Evolutionary conservation across 1,139 yeast species (phyloP).

Genomic region (Suzukiozyma palmioleophila): DNA sequence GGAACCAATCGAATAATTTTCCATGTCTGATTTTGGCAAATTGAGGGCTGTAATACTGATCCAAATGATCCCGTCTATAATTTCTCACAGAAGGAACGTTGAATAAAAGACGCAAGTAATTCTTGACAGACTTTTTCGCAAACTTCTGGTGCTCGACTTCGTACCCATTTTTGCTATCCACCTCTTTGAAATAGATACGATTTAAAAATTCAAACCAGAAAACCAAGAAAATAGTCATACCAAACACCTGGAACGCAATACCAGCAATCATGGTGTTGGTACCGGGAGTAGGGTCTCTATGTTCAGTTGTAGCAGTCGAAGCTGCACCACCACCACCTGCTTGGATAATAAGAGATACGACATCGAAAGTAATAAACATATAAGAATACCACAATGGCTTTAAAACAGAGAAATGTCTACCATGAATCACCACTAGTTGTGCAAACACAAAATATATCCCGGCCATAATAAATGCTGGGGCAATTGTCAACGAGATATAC

Average conservation of each 20-base stretch:
- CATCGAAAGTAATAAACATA: conserved; percentile 63
- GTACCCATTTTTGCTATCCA: conserved; percentile 10
- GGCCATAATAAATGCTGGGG: conserved; percentile 88
- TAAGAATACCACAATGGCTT: conserved; percentile 75
- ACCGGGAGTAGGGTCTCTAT: conserved; percentile 46
- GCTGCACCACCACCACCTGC: conserved; percentile 82
- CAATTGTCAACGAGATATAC: conserved; percentile 66
- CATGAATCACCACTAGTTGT: conserved; percentile 67
- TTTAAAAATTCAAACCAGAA: conserved; percentile 54
- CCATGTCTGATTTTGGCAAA: conserved; percentile 30
- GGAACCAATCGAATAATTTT: conserved; percentile 43
- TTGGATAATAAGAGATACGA: conserved; percentile 67
- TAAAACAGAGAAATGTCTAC: conserved; percentile 55
- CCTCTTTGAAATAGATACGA: conserved; percentile 37
- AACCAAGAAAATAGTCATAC: conserved; percentile 61
- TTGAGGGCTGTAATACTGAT: conserved; percentile 32
- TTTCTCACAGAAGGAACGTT: conserved; percentile 20
- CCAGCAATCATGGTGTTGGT: conserved; percentile 81
- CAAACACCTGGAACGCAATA: conserved; percentile 68
- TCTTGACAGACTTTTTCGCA: conserved; percentile 22
- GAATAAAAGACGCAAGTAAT: conserved; percentile 27
- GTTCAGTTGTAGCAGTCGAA: conserved; percentile 45
- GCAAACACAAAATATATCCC: conserved; percentile 79
- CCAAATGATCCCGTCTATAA: conserved; percentile 24
- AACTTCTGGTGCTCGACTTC: conserved; percentile 16